Evolutionary conservation across 371 early-diverging fungal species (phyloP).

Genomic region (Circinella minor): DNA sequence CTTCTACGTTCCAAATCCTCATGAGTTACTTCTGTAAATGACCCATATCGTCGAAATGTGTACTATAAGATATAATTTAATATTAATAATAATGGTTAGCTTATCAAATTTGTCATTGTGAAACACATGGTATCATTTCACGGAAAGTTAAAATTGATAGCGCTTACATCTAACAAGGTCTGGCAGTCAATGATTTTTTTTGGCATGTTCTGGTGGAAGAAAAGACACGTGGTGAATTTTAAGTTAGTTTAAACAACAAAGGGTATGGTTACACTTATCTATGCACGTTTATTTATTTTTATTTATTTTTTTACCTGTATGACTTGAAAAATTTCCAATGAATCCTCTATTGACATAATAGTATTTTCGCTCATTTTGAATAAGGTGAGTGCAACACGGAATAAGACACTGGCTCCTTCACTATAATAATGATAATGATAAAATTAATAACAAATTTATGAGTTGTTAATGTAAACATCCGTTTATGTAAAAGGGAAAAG

Average conservation of each 20-base stretch:
- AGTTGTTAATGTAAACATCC: too few relatives aligned
- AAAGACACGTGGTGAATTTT: not conserved
- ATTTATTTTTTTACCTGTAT: constrained; percentile 43
- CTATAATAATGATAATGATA: constrained; percentile 20
- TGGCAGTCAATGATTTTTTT: constrained; percentile 70
- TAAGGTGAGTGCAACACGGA: constrained; percentile 74
- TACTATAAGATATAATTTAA: constrained; percentile 22
- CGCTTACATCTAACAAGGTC: constrained; percentile 59
- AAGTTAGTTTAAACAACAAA: not conserved
- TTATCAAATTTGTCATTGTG: not conserved
- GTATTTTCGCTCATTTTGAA: constrained; percentile 66
- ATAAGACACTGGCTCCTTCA: constrained; percentile 76
- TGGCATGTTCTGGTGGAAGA: constrained; percentile 56
- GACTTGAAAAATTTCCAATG: constrained; percentile 63
- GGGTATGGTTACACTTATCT: constrained; percentile 7
- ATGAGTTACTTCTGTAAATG: constrained; percentile 52
- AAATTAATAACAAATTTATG: not conserved
- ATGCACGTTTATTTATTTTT: not conserved
- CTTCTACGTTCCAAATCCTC: constrained; percentile 57
- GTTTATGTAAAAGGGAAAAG: not conserved
- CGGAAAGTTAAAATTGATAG: too few relatives aligned
- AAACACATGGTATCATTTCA: too few relatives aligned
- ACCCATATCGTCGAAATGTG: constrained; percentile 47
- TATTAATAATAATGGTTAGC: too few relatives aligned
- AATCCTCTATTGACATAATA: constrained; percentile 58